Percentiles rank a stretch among this genome's conserved stretches.
phyloP scores from a whole-genome alignment of 2,329 filamentous ascomycete genomes.

The Cadophora gregata region DNA sequence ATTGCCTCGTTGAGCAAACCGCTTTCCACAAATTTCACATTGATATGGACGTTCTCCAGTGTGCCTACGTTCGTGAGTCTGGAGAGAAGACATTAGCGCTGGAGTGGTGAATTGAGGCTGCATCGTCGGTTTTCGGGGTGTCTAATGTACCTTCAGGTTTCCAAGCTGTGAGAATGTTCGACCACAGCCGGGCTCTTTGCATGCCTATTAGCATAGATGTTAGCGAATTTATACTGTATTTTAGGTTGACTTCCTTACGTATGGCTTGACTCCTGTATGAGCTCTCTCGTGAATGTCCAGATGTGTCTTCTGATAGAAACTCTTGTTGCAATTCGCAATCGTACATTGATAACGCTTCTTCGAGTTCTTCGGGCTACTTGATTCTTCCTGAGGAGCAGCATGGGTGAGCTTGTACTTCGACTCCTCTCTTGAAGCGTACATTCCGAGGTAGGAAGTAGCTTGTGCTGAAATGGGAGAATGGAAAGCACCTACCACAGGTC shows the following conservation, averaged over 20 bases:
- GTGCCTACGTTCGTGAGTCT: slow-evolving; percentile 88
- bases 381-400: slow-evolving; percentile 34
- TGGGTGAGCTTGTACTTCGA: slow-evolving; percentile 37
- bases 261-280: slow-evolving; percentile 90
- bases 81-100: slow-evolving; percentile 22
- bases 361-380: slow-evolving; percentile 22
- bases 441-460: slow-evolving; percentile 15
- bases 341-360: slow-evolving; percentile 75
- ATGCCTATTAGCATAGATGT: slow-evolving; percentile 47
- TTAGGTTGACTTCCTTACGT: slow-evolving; percentile 61
- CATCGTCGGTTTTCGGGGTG: background rate
- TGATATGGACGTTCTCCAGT: slow-evolving; percentile 85
- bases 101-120: slow-evolving; percentile 11
- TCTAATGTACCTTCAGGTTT: slow-evolving; percentile 74
- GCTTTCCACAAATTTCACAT: slow-evolving; percentile 80
- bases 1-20: slow-evolving; percentile 86
- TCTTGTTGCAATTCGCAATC: slow-evolving; percentile 76
- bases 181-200: slow-evolving; percentile 74
- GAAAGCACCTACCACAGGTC: slow-evolving; percentile 40
- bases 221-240: slow-evolving; percentile 34
- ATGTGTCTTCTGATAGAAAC: slow-evolving; percentile 91
- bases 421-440: slow-evolving; percentile 21
- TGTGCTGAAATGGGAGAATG: slow-evolving; percentile 44
- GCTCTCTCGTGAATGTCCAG: slow-evolving; percentile 86
- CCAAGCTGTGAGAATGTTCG: slow-evolving; percentile 88